Conservation (phyloP, 2,329 filamentous ascomycete genomes). For the Alternaria gansuensis region DNA sequence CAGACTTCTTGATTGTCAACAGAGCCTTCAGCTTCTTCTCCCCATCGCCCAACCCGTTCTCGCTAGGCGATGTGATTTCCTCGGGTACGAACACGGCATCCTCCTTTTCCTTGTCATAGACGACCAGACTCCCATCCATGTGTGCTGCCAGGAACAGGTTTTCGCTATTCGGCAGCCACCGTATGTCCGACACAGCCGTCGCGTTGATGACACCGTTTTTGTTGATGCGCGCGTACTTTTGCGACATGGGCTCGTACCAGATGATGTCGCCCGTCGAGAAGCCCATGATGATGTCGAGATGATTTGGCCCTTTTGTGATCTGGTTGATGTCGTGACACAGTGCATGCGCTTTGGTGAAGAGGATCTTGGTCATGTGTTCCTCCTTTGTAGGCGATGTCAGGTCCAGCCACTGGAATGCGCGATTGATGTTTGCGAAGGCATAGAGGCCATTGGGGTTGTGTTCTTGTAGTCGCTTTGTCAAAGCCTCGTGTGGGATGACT, state of each 20-base stretch:
- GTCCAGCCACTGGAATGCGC: slow-evolving; percentile 96
- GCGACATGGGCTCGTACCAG: slow-evolving; percentile 97
- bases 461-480: slow-evolving; percentile 81
- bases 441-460: slow-evolving; percentile 81
- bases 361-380: slow-evolving; percentile 92
- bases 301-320: slow-evolving; percentile 77
- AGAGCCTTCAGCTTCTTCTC: slow-evolving; percentile 46
- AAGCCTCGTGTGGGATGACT: slow-evolving; percentile 86
- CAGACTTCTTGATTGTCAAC: slow-evolving; percentile 85
- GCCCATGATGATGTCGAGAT: slow-evolving; percentile 92
- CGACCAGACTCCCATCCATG: slow-evolving; percentile 87
- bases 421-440: slow-evolving; percentile 93
- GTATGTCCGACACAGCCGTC: slow-evolving; percentile 84
- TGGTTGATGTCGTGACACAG: slow-evolving; percentile 92
- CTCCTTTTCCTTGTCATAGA: slow-evolving; percentile 98
- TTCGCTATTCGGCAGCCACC: slow-evolving; percentile 94
- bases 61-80: slow-evolving; percentile 52
- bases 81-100: slow-evolving; percentile 82
- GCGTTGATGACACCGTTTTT: slow-evolving; percentile 94
- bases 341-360: slow-evolving; percentile 96
- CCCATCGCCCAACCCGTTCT: slow-evolving; percentile 43
- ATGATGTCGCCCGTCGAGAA: slow-evolving; percentile 97
- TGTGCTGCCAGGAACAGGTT: slow-evolving; percentile 91
- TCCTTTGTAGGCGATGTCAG: slow-evolving; percentile 79
- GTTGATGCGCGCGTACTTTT: slow-evolving; percentile 93